Percentiles rank a stretch among this genome's conserved stretches.
phyloP scores from a whole-genome alignment of 2,329 filamentous ascomycete species.

The Hortaea werneckii region DNA sequence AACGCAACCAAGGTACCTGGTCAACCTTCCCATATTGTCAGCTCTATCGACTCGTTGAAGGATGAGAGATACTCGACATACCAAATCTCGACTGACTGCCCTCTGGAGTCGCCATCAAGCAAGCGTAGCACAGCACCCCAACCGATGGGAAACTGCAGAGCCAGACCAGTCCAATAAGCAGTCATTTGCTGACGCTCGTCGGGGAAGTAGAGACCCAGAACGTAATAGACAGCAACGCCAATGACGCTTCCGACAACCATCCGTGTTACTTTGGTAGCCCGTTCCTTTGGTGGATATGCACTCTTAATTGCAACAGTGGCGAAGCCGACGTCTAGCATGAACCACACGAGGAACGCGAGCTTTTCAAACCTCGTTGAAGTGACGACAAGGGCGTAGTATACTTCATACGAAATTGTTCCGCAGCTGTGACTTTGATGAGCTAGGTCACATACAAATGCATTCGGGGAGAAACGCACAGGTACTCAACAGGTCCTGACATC shows the following conservation, averaged over 20 bases:
- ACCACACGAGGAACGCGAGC: slow-evolving; percentile 29
- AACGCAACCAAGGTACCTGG: slow-evolving; percentile 29
- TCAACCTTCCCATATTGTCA: slow-evolving; percentile 21
- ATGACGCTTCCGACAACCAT: slow-evolving; percentile 18
- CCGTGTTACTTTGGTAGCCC: slow-evolving; percentile 4
- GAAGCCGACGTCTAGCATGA: slow-evolving; percentile 28
- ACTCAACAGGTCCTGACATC: slow-evolving; percentile 23
- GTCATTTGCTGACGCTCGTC: slow-evolving; percentile 32
- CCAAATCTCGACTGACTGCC: slow-evolving; percentile 33
- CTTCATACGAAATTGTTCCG: slow-evolving; percentile 29
- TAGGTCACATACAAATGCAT: background rate
- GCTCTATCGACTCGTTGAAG: background rate
- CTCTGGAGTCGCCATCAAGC: slow-evolving; percentile 25
- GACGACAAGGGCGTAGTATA: slow-evolving; percentile 30
- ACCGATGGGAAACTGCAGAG: slow-evolving; percentile 30
- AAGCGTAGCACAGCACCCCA: slow-evolving; percentile 26
- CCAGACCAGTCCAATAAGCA: slow-evolving; percentile 30
- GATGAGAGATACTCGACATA: slow-evolving; percentile 9
- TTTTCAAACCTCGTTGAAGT: slow-evolving; percentile 27
- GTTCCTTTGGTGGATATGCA: slow-evolving; percentile 18
- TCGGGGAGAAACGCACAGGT: slow-evolving; percentile 7
- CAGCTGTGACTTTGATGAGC: background rate
- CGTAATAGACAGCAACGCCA: slow-evolving; percentile 23
- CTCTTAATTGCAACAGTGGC: slow-evolving; percentile 23
- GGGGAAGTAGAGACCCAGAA: slow-evolving; percentile 21